phyloP scores from a whole-genome alignment of 1,139 yeast genomes.

The Tardiomyces blankii region DNA sequence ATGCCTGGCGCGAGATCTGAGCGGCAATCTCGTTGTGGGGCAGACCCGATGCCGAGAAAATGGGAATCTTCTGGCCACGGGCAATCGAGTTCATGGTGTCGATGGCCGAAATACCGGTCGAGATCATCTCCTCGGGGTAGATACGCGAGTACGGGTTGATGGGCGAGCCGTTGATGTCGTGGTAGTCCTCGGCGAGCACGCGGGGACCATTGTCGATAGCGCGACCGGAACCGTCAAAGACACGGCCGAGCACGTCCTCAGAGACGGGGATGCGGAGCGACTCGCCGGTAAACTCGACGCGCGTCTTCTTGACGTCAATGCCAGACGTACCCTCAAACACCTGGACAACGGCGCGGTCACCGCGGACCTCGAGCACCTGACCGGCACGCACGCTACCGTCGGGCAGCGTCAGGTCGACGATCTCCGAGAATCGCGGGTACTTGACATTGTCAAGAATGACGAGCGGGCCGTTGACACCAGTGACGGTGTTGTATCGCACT shows the following conservation, averaged over 20 bases:
- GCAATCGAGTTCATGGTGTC: slow-evolving; percentile 99
- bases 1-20: slow-evolving; percentile 99
- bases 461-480: slow-evolving; percentile 96
- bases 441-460: slow-evolving; percentile 94
- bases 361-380: slow-evolving; percentile 95
- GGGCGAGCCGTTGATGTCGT: slow-evolving; percentile 98
- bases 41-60: slow-evolving; percentile 96
- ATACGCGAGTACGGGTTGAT: slow-evolving; percentile 97
- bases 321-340: slow-evolving; percentile 98
- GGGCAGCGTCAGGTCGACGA: slow-evolving; percentile 90
- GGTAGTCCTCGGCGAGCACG: slow-evolving; percentile 94
- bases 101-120: slow-evolving; percentile 96
- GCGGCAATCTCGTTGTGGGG: slow-evolving; percentile 99
- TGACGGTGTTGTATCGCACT: slow-evolving; percentile 87
- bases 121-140: slow-evolving; percentile 98
- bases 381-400: slow-evolving; percentile 94
- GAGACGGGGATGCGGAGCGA: slow-evolving; percentile 88
- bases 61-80: slow-evolving; percentile 98
- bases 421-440: slow-evolving; percentile 92
- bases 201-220: slow-evolving; percentile 98
- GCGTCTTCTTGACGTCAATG: slow-evolving; percentile 92
- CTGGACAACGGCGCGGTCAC: slow-evolving; percentile 94
- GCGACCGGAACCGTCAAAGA: slow-evolving; percentile 97
- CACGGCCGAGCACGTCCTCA: slow-evolving; percentile 95
- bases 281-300: slow-evolving; percentile 95